Base-by-base conservation (phyloP, 2,329 filamentous ascomycete genomes). In the Penicillium sp. region DNA sequence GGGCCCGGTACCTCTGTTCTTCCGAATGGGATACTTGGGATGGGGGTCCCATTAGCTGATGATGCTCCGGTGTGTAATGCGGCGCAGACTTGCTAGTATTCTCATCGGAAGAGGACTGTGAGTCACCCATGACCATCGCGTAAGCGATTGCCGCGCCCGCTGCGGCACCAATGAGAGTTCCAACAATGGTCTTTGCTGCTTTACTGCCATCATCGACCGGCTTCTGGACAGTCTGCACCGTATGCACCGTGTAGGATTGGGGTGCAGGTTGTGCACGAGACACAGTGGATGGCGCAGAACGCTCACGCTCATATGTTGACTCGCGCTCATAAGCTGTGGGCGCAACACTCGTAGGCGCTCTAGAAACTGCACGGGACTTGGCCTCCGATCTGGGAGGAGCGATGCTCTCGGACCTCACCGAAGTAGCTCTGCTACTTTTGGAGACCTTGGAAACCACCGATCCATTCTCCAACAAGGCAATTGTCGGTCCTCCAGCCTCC, bases 91-190 rank as follows among this genome's bases (percentile, higher is more conserved):
- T 63, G 33, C 52, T 67, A 33, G 48, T 50, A 29, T 56, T 57
- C 29, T 53, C 53, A 6, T 70, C 64, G 9, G 62, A 56, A 37
- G 53, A 51, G 11, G 66, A 56, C 21, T 71, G 62, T 1, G 68
- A 66, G 39, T 89, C 86, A 57, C 82, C 81, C 63, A 84, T 86
- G 61, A 86, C 81, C 78, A 91, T 87, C 22, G 86, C 86, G 74
- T 95, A 96, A 10, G 90, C 88, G 41, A 90, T 79, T 10, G 88
- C 89, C 35, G 88, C 90, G 39, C 89, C 90, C 19, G 90, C 90
- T 16, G 90, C 90, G 31, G 89, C 90, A 44, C 90, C 91, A 48
- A 96, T 81, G 11, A 96, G 79, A 8, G 90, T 89, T 8, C 91
- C 90, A 46, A 95, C 81, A 43, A 93, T 81, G 21, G 85, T 84